Percentiles rank a stretch among this genome's conserved stretches.
Conservation (phyloP, 495 filamentous ascomycete species). For the Neurospora sp. region DNA sequence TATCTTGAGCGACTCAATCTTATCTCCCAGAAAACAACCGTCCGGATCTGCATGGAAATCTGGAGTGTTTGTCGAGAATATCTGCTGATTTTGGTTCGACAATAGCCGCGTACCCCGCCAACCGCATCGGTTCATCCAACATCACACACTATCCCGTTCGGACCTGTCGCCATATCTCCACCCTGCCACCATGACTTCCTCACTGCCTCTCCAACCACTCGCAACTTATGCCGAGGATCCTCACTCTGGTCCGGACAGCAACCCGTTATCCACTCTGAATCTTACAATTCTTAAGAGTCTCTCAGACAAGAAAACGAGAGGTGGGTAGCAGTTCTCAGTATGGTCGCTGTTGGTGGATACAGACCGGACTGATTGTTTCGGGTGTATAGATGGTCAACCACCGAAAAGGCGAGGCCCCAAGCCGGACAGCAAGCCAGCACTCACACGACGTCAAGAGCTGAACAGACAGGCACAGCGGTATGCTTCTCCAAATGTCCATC, state of each 20-base stretch:
- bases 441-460: conserved; percentile 87
- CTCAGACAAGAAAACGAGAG: conserved; percentile 52
- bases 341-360: conserved; percentile 2
- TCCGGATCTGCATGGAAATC: background rate
- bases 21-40: background rate
- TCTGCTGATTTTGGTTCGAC: conserved; percentile 19
- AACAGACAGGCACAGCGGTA: conserved; percentile 96
- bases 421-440: conserved; percentile 88
- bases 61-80: background rate
- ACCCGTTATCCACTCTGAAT: conserved; percentile 42
- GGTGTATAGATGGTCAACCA: conserved; percentile 60
- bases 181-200: conserved; percentile 31
- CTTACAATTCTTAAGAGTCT: conserved; percentile 49
- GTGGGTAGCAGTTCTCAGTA: conserved; percentile 29
- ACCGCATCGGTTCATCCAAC: background rate
- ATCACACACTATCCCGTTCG: background rate
- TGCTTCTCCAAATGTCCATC: background rate
- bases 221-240: conserved; percentile 21
- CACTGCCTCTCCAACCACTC: conserved; percentile 26
- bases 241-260: conserved; percentile 30
- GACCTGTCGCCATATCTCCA: conserved; percentile 3
- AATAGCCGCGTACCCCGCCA: conserved; percentile 30
- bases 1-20: background rate
- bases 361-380: conserved; percentile 1
- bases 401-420: conserved; percentile 90